Base-by-base conservation (phyloP, 2,329 filamentous ascomycete species). In the Ophiostoma perfectum region DNA sequence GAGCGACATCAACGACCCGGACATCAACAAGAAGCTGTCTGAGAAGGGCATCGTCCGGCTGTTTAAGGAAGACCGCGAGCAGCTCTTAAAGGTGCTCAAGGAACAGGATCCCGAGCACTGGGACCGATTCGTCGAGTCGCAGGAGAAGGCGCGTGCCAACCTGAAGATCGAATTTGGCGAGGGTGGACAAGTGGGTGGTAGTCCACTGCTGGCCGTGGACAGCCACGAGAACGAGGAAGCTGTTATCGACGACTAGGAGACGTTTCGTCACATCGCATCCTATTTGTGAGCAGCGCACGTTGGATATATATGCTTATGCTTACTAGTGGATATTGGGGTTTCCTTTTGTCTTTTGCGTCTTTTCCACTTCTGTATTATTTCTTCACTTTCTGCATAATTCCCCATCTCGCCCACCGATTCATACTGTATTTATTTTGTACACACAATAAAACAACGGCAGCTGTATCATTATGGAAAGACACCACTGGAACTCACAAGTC, bases 31-130 rank as follows among this genome's bases (percentile, higher is more conserved):
- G 64, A 82, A 83, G 73, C 81, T 86, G 4, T 80, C 82, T 66
- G 80, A 83, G 58, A 83, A 85, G 72, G 89, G 90, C 0, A 83
- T 84, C 66, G 81, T 90, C 12, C 80, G 81, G 68, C 84, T 86
- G 0, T 88, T 92, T 72, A 82, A 85, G 73, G 84, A 88, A 74
- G 77, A 88, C 71, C 80, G 79, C 69, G 81, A 83, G 16, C 75
- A 83, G 66, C 79, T 88, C 27, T 75, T 83, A 55, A 78, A 79
- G 70, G 74, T 77, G 65, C 74, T 88, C 71, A 81, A 85, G 18
- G 85, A 85, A 5, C 82, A 84, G 41, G 90, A 92, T 71, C 86
- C 88, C 0, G 85, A 87, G 71, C 83, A 90, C 75, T 86, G 90
- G 84, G 83, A 84, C 65, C 78, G 79, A 7, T 86, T 93, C 74